Conservation (phyloP, 306 rosid genomes). For the Bauhinia variegata region DNA sequence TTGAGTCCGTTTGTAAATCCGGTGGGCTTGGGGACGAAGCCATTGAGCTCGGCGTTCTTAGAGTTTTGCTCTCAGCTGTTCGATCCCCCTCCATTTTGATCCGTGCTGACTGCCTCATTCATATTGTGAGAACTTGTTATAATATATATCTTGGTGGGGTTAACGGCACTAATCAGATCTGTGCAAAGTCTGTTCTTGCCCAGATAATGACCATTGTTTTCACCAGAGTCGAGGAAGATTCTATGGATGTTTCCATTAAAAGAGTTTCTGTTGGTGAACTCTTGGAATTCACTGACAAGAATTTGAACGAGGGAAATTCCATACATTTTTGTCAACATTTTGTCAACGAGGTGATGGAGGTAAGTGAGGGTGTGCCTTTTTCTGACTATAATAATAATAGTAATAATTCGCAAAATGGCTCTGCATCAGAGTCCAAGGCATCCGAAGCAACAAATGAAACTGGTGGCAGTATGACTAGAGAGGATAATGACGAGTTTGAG, state of each 20-base stretch:
- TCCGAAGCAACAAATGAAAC: conserved; percentile 32
- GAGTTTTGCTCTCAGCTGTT: conserved; percentile 79
- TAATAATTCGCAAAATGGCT: conserved; percentile 56
- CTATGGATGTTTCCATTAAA: conserved; percentile 51
- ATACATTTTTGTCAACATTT: conserved; percentile 79
- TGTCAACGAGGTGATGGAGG: conserved; percentile 81
- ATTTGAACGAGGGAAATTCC: conserved; percentile 93
- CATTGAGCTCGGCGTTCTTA: conserved; percentile 78
- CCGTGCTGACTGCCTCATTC: conserved; percentile 82
- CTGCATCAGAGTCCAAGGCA: conserved; percentile 33
- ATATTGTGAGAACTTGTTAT: conserved; percentile 85
- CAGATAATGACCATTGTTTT: conserved; percentile 88
- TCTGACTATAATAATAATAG: conserved; percentile 19
- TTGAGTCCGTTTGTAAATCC: conserved; percentile 78
- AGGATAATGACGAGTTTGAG: conserved; percentile 37
- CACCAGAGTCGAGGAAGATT: conserved; percentile 79
- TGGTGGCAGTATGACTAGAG: neutral
- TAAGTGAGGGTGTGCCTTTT: conserved; percentile 59
- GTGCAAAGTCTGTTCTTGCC: conserved; percentile 95
- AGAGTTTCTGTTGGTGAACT: conserved; percentile 74
- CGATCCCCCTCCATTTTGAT: conserved; percentile 76
- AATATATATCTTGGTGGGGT: conserved; percentile 95
- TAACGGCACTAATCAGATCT: conserved; percentile 98
- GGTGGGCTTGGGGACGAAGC: conserved; percentile 85
- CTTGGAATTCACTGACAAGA: conserved; percentile 93